These are phyloP conservation scores for Asparagopsis taxiformis DNA, from an alignment of 31 red algal genomes.

Conservation along the genomic window DNA sequence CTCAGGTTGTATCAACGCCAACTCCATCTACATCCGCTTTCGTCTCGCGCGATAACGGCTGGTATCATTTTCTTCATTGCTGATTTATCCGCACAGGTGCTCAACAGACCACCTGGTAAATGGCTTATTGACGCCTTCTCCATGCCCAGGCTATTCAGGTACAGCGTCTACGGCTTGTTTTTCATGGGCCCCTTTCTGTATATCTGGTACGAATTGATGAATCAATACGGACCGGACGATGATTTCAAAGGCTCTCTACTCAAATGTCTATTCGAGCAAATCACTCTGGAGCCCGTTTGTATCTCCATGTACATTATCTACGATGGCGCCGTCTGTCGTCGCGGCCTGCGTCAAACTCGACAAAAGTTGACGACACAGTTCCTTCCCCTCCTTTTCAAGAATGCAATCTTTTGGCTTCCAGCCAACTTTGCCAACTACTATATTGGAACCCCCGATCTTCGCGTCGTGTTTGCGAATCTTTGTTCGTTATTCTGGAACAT, in stretches of 20 bases:
- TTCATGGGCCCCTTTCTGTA: conserved; percentile 77
- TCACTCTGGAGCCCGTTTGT: conserved; percentile 75
- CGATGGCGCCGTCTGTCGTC: conserved; percentile 49
- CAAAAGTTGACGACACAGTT: conserved; percentile 26
- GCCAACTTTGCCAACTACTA: conserved; percentile 88
- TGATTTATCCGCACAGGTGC: conserved; percentile 44
- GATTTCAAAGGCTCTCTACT: conserved; percentile 46
- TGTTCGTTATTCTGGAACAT: conserved; percentile 88
- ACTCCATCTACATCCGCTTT: conserved; percentile 59
- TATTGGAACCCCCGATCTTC: conserved; percentile 79
- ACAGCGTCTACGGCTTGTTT: conserved; percentile 58
- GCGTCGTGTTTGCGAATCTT: conserved; percentile 76
- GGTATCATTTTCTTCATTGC: conserved; percentile 64
- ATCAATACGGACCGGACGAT: conserved; percentile 68
- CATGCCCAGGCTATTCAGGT: conserved; percentile 35
- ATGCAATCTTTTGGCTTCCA: conserved; percentile 76
- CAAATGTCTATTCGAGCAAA: conserved; percentile 71
- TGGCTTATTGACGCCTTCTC: conserved; percentile 9
- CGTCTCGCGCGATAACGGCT: conserved; percentile 57
- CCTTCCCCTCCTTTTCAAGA: conserved; percentile 63
- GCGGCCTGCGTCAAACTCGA: conserved; percentile 2
- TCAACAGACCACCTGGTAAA: conserved; percentile 2
- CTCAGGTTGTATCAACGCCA: conserved; percentile 58
- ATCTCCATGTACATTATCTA: conserved; percentile 75
- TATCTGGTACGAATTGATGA: conserved; percentile 76